Evolutionary conservation across 257 asterid species (phyloP), one percentile per base, ranked within the genome.

Genomic region (Lithospermum erythrorhizon): DNA sequence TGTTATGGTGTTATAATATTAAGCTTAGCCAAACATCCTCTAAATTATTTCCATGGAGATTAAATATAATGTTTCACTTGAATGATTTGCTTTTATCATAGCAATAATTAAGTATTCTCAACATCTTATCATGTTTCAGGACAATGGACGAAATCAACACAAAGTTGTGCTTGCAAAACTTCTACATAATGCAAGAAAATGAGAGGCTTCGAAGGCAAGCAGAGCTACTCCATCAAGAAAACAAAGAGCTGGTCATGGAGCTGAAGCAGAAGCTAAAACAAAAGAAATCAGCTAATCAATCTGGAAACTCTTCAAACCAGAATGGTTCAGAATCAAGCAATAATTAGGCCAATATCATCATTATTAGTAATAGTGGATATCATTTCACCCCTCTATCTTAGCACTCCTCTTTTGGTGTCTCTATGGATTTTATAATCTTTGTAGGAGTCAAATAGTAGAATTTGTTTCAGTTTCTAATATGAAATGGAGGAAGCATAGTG

Each of bases 171-270:
- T 5, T 83, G 72, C 86, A 87, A 70, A 90, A 90, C 81, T 79
- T 74, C 75, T 79, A 71, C 83, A 87, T 90, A 61, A 81, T 83
- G 85, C 80, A 82, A 37, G 87, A 90, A 53, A 90, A 90, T 18
- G 95, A 90, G 63, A 65, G 84, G 84, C 87, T 90, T 61, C 76
- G 96, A 83, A 90, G 78, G 66, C 75, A 76, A 56, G 94, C 90
- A 0, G 97, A 90, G 81, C 65, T 85, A 18, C 78, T 90, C 41
- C 77, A 83, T 82, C 88, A 90, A 74, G 97, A 90, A 76, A 87
- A 90, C 19, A 82, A 83, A 63, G 83, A 76, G 18, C 84, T 90
- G 25, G 80, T 80, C 35, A 80, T 65, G 30, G 84, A 90, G 71
- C 87, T 87, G 59, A 85, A 85, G 52, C 79, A 78, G 68, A 71